phyloP scores from a whole-genome alignment of 176 grass and related monocot genomes.

The Ampelocalamus luodianensis region DNA sequence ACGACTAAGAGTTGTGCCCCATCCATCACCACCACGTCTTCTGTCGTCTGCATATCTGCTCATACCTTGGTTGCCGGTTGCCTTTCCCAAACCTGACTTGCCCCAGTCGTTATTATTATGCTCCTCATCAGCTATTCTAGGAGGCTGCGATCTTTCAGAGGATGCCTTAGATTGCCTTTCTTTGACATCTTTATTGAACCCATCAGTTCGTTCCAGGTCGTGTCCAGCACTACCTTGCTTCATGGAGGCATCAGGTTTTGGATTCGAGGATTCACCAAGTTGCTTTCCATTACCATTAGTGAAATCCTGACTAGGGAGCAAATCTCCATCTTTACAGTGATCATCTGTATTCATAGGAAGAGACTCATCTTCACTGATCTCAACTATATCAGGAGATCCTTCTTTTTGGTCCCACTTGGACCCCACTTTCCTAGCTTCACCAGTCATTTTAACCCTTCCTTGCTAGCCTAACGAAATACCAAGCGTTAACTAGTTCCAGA shows the following conservation, averaged over 20 bases:
- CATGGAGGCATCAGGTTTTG: conserved; percentile 45
- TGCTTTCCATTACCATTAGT: conserved; percentile 30
- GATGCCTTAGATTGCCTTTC: conserved; percentile 50
- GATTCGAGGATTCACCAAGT: conserved; percentile 27
- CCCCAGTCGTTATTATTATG: conserved; percentile 53
- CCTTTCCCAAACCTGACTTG: conserved; percentile 46
- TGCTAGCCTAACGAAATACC: conserved; percentile 22
- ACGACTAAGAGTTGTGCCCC: conserved; percentile 45
- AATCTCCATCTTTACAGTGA: conserved; percentile 28
- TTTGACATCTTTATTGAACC: conserved; percentile 48
- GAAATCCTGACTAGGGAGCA: conserved; percentile 15
- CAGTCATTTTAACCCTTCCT: conserved; percentile 55
- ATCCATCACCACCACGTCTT: conserved; percentile 51
- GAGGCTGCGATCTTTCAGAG: conserved; percentile 50
- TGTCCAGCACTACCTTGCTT: conserved; percentile 36
- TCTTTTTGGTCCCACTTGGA: conserved; percentile 69
- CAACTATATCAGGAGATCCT: conserved; percentile 51
- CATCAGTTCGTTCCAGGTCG: conserved; percentile 41
- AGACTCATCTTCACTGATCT: conserved; percentile 59
- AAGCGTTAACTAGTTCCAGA: conserved; percentile 16
- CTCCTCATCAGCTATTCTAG: conserved; percentile 45
- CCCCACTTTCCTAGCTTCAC: conserved; percentile 52
- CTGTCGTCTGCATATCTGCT: conserved; percentile 54
- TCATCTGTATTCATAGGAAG: conserved; percentile 36
- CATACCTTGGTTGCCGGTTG: conserved; percentile 49